Percentiles rank a stretch among this genome's conserved stretches.
phyloP scores from a whole-genome alignment of 2,329 filamentous ascomycete species.

The Stagonosporopsis vannaccii region DNA sequence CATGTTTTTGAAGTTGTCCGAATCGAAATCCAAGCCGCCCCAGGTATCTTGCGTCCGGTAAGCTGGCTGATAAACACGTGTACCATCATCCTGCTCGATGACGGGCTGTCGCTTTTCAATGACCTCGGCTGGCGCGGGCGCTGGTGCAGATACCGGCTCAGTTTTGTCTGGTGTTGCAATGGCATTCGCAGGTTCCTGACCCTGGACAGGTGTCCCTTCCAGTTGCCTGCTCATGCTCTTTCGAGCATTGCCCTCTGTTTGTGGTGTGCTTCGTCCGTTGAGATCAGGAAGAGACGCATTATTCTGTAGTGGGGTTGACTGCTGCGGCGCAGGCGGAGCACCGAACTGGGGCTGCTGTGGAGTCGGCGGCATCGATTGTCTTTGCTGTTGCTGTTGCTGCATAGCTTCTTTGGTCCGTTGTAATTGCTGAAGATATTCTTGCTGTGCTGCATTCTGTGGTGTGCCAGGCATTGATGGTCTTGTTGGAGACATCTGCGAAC shows the following conservation, averaged over 20 bases:
- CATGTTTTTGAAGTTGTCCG: conserved; percentile 72
- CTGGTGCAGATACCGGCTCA: conserved; percentile 26
- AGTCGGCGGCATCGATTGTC: conserved; percentile 48
- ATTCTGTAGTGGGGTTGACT: conserved; percentile 54
- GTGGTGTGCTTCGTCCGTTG: conserved; percentile 58
- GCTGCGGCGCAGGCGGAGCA: conserved; percentile 39
- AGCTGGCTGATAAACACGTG: conserved; percentile 39
- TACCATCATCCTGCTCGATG: conserved; percentile 38
- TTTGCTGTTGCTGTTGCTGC: conserved; percentile 41
- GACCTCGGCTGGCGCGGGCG: conserved; percentile 27
- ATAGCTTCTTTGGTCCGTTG: conserved; percentile 50
- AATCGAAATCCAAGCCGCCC: conserved; percentile 51
- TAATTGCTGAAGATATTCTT: conserved; percentile 54
- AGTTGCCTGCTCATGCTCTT: conserved; percentile 49
- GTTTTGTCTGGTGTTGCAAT: conserved; percentile 42
- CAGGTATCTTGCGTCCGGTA: conserved; percentile 38
- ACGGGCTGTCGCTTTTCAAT: conserved; percentile 36
- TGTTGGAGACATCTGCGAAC: conserved; percentile 44
- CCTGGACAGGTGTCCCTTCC: conserved; percentile 47
- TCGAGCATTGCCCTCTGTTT: conserved; percentile 44
- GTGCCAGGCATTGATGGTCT: conserved; percentile 39
- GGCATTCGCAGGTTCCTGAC: conserved; percentile 34
- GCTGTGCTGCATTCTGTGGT: conserved; percentile 57
- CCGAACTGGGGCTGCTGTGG: conserved; percentile 45
- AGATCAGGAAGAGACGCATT: conserved; percentile 56